Evolutionary conservation across 2,329 filamentous ascomycete genomes (phyloP), one percentile per base, ranked within the genome.

Genomic region (Colletotrichum trifolii): DNA sequence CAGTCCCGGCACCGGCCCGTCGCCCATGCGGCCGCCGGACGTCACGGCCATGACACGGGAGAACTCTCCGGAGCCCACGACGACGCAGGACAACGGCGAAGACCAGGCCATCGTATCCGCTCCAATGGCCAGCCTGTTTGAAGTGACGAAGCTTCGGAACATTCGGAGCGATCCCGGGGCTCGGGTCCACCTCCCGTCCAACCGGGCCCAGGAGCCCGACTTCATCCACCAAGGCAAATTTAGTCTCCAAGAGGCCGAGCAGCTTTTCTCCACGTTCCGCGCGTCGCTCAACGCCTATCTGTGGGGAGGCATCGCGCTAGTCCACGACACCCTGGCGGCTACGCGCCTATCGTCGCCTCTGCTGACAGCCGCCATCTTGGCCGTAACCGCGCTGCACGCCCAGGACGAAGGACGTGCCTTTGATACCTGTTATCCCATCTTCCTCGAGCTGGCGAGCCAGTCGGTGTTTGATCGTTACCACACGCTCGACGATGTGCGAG

Each of bases 401-500:
- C 72, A 71, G 15, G 72, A 73, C 33, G 68, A 69, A 53, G 83
- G 82, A 6, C 76, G 78, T 2, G 82, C 83, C 3, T 83, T 89
- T 62, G 83, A 85, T 53, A 76, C 78, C 2, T 88, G 87, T 71
- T 88, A 86, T 70, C 79, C 79, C 57, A 84, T 88, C 64, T 88
- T 89, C 67, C 81, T 86, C 2, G 79, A 82, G 4, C 79, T 89
- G 2, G 83, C 88, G 48, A 83, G 85, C 13, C 82, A 78, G 36
- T 84, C 85, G 64, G 85, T 88, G 71, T 85, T 89, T 66, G 84
- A 86, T 45, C 81, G 74, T 0, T 74, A 75, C 48, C 73, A 88
- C 50, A 85, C 83, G 11, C 73, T 86, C 13, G 87, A 89, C 67
- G 84, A 86, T 62, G 81, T 90, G 42, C 83, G 87, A 7, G 88